phyloP scores from a whole-genome alignment of 306 rosid genomes.

The Dryas octopetala region DNA sequence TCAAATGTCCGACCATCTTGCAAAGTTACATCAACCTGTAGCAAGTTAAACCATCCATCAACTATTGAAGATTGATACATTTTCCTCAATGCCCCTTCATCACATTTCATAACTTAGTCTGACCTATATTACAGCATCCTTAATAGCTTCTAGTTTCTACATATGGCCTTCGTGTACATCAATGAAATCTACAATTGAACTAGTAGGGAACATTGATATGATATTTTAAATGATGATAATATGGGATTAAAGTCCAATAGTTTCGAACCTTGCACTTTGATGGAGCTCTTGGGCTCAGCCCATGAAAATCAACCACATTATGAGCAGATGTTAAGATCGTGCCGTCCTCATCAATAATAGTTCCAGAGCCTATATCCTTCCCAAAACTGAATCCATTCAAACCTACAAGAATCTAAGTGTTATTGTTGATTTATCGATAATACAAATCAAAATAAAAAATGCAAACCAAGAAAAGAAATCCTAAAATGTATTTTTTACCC shows the following conservation, averaged over 20 bases:
- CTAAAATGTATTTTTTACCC: conserved; percentile 32
- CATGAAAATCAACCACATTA: conserved; percentile 64
- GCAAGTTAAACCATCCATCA: neutral
- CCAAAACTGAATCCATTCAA: conserved; percentile 41
- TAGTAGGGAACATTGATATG: neutral
- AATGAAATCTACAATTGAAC: neutral
- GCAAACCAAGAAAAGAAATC: neutral
- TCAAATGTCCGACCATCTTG: conserved; percentile 93
- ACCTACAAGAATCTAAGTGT: neutral
- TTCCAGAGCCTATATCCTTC: conserved; percentile 74
- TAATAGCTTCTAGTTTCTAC: neutral
- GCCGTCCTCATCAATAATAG: conserved; percentile 77
- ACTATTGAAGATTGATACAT: neutral
- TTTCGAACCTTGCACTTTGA: conserved; percentile 73
- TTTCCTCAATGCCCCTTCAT: neutral
- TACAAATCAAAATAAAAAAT: conserved; percentile 9
- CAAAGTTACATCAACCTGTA: conserved; percentile 78
- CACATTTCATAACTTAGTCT: neutral
- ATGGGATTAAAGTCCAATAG: neutral
- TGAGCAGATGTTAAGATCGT: conserved; percentile 92
- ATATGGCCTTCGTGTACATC: neutral
- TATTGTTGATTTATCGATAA: neutral
- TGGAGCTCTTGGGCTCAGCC: conserved; percentile 33
- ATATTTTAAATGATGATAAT: neutral
- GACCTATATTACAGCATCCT: neutral